A percentile compares a stretch with the other conserved stretches of the same genome.
Conservation (phyloP, 2,329 filamentous ascomycete genomes). For the Monosporascus sp. region DNA sequence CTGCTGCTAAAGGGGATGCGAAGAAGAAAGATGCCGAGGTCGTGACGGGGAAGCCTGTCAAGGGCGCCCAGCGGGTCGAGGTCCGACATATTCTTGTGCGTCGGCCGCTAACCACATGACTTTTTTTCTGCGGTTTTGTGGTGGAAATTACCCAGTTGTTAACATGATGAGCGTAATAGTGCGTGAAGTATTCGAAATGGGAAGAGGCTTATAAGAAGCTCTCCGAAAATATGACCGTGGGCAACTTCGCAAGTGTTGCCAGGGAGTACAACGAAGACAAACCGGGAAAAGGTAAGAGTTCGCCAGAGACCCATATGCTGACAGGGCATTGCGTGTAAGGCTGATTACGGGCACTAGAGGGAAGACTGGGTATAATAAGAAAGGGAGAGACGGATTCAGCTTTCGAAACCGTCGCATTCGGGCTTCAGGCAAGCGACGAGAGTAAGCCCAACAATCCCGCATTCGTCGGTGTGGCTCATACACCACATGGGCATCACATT, state of each 20-base stretch:
- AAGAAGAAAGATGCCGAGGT: slow-evolving; percentile 7
- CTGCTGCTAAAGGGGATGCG: slow-evolving; percentile 8
- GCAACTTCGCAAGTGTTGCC: slow-evolving; percentile 72
- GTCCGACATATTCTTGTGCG: slow-evolving; percentile 17
- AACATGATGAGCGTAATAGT: slow-evolving; percentile 33
- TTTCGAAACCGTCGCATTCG: slow-evolving; percentile 70
- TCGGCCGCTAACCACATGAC: neutral
- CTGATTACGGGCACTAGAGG: slow-evolving; percentile 41
- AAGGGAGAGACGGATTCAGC: slow-evolving; percentile 61
- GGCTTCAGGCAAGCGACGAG: slow-evolving; percentile 41
- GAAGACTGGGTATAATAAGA: slow-evolving; percentile 67
- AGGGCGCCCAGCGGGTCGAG: slow-evolving; percentile 12
- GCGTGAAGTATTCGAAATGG: slow-evolving; percentile 72
- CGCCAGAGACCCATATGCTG: neutral
- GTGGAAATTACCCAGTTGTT: neutral
- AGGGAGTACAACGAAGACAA: slow-evolving; percentile 72
- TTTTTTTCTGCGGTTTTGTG: no score
- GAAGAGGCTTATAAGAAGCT: slow-evolving; percentile 69
- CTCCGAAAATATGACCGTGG: slow-evolving; percentile 43
- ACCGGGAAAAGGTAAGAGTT: slow-evolving; percentile 53
- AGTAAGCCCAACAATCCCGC: slow-evolving; percentile 59
- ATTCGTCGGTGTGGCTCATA: slow-evolving; percentile 63
- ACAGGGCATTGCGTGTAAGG: slow-evolving; percentile 3
- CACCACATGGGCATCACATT: slow-evolving; percentile 72
- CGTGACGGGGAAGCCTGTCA: slow-evolving; percentile 2